These are phyloP conservation scores for Gamarada debralockiae DNA, from an alignment of 495 filamentous ascomycete species.

Conservation along the genomic window DNA sequence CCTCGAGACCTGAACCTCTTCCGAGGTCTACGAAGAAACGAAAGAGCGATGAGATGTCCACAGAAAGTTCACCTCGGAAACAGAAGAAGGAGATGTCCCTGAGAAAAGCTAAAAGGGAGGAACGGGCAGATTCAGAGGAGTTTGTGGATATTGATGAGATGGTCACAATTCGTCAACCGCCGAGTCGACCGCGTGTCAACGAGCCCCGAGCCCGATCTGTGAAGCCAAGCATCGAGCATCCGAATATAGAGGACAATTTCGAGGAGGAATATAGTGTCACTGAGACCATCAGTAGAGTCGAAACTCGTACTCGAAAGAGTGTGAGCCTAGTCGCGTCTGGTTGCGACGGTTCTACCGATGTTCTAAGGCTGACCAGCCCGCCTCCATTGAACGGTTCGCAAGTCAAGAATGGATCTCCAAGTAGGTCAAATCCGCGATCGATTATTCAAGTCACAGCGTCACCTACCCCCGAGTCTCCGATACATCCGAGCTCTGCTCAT, in stretches of 20 bases:
- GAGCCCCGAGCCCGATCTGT: conserved; percentile 14
- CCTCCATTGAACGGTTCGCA: background rate
- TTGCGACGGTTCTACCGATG: background rate
- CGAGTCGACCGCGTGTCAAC: conserved; percentile 13
- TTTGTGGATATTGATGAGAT: conserved; percentile 33
- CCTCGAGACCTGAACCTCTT: conserved; percentile 37
- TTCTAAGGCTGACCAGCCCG: background rate
- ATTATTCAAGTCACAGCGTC: conserved; percentile 21
- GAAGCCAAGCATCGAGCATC: conserved; percentile 16
- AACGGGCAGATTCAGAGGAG: background rate
- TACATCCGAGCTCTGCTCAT: background rate
- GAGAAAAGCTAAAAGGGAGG: conserved; percentile 1
- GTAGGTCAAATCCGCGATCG: background rate
- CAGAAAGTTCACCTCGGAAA: conserved; percentile 13
- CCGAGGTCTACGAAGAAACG: conserved; percentile 50
- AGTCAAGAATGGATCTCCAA: background rate
- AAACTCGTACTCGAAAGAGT: conserved; percentile 20
- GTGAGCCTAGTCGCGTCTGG: conserved; percentile 18
- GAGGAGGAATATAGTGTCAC: conserved; percentile 19
- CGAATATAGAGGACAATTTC: conserved; percentile 13
- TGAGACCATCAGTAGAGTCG: conserved; percentile 20
- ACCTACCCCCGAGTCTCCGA: background rate
- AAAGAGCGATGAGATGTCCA: conserved; percentile 67
- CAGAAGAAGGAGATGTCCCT: background rate
- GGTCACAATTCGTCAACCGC: background rate